Evolutionary conservation across 2,329 filamentous ascomycete species (phyloP).

Genomic region (Harringtonia aguacate): DNA sequence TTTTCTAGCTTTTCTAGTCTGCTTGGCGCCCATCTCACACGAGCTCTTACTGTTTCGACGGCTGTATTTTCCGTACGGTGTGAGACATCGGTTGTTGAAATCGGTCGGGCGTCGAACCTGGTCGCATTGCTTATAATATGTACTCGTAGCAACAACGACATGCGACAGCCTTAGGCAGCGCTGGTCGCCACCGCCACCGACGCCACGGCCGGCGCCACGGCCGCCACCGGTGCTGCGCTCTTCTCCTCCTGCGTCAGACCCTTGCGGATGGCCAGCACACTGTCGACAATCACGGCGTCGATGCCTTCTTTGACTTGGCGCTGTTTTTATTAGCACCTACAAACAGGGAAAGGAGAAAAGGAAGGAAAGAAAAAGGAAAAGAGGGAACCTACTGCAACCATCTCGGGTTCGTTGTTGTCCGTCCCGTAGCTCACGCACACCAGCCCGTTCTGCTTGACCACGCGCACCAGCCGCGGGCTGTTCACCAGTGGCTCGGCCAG

Average conservation of each 20-base stretch:
- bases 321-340: slow-evolving; percentile 27
- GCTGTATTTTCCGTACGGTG: too few relatives aligned
- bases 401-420: slow-evolving; percentile 75
- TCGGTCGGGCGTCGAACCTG: too few relatives aligned
- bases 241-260: slow-evolving; percentile 51
- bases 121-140: too few relatives aligned
- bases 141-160: too few relatives aligned
- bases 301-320: slow-evolving; percentile 91
- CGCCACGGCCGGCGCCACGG: neutral
- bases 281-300: slow-evolving; percentile 95
- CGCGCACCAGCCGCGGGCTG: slow-evolving; percentile 77
- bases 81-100: too few relatives aligned
- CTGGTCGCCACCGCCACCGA: too few relatives aligned
- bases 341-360: neutral
- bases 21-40: too few relatives aligned
- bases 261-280: slow-evolving; percentile 83
- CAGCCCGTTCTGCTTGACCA: slow-evolving; percentile 87
- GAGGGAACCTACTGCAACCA: slow-evolving; percentile 61
- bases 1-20: too few relatives aligned
- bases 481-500: slow-evolving; percentile 82
- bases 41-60: too few relatives aligned
- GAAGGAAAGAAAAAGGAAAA: neutral
- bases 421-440: slow-evolving; percentile 94
- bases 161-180: too few relatives aligned
- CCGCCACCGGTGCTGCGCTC: slow-evolving; percentile 1